Conservation (phyloP, 345 rosid species). For the Melaleuca quinquenervia region DNA sequence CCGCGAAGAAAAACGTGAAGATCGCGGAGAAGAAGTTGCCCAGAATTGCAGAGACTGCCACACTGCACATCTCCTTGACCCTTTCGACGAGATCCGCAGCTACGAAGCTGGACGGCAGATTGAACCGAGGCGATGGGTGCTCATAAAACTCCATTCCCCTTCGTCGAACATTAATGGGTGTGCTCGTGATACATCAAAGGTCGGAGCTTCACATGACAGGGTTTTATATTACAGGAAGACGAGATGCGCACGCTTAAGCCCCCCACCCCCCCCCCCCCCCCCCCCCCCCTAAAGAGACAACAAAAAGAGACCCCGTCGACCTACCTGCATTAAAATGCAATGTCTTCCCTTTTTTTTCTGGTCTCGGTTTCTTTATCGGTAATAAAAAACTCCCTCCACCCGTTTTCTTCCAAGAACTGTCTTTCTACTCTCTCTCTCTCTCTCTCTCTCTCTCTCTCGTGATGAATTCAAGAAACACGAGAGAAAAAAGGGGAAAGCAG, state of each 20-base stretch:
- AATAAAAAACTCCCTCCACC: not conserved
- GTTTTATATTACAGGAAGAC: not conserved
- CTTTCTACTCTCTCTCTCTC: not conserved
- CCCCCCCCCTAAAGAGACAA: not conserved
- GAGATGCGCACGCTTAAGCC: not conserved
- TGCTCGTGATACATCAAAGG: not conserved
- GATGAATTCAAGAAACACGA: not conserved
- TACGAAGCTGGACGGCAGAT: slow-evolving; percentile 21
- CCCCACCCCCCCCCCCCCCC: too few species aligned
- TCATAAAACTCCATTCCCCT: slow-evolving; percentile 43
- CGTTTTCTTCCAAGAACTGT: not conserved
- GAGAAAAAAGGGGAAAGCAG: not conserved
- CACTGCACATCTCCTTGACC: slow-evolving; percentile 50
- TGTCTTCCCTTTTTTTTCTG: not conserved
- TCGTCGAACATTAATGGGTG: not conserved
- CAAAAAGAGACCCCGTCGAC: not conserved
- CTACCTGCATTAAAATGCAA: slow-evolving; percentile 6
- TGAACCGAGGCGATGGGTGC: slow-evolving; percentile 40
- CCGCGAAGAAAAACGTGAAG: slow-evolving; percentile 92
- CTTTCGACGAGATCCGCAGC: slow-evolving; percentile 46
- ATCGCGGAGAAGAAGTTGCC: slow-evolving; percentile 85
- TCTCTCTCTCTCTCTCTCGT: not conserved
- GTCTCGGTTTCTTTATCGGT: not conserved
- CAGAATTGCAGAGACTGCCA: slow-evolving; percentile 66
- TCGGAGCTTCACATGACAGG: not conserved